Base-by-base conservation (phyloP, 1,139 yeast species). In the Kurtzmaniella natalensis region DNA sequence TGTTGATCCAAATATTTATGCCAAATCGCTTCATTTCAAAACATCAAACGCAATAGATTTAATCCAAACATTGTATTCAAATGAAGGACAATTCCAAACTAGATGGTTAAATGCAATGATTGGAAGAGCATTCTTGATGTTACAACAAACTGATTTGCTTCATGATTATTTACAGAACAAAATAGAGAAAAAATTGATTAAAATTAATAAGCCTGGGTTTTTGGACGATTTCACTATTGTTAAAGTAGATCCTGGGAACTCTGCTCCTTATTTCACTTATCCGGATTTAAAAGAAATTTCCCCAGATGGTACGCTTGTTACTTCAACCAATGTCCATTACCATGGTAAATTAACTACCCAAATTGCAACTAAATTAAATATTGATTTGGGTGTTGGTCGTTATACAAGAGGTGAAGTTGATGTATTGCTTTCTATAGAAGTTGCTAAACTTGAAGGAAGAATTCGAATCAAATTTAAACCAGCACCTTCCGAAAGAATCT, bases 61-160 rank as follows among this genome's bases (percentile, higher is more conserved):
- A 43, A 84, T 87, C 35, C 89, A 83, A 49, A 75, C 84, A 0
- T 55, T 87, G 30, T 84, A 87, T 48, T 79, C 94, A 2, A 76
- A 89, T 0, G 94, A 85, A 47, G 88, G 88, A 1, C 94, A 87
- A 48, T 57, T 85, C 20, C 83, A 85, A 26, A 79, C 94, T 0
- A 78, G 86, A 50, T 92, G 97, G 98, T 57, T 92, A 20, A 92
- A 92, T 57, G 96, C 95, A 0, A 45, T 89, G 6, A 48, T 85
- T 9, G 97, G 97, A 0, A 66, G 97, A 38, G 45, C 89, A 16
- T 92, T 89, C 49, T 61, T 92, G 22, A 76, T 88, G 0, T 59
- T 85, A 13, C 88, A 87, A 48, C 71, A 77, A 30, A 88, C 97
- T 0, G 77, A 76, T 14, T 64, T 69, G 18, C 68, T 88, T 45